Evolutionary conservation across 495 filamentous ascomycete genomes (phyloP).

Genomic region (Tuber aestivum): DNA sequence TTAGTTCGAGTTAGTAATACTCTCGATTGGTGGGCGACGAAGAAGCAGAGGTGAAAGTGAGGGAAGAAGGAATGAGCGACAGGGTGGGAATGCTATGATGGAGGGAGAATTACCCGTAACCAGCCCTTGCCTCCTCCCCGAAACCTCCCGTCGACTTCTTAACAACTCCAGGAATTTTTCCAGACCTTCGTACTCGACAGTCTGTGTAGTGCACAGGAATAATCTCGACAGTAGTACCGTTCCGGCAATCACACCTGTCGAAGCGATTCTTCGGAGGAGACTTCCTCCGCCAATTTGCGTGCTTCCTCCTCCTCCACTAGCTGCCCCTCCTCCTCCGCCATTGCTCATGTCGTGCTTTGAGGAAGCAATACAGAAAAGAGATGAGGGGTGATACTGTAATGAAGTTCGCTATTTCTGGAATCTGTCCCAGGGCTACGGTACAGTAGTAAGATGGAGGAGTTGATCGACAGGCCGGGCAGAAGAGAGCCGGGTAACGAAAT

Average conservation of each 20-base stretch:
- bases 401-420: not conserved
- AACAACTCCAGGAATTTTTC: slow-evolving; percentile 57
- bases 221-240: slow-evolving; percentile 23
- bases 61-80: not conserved
- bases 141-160: slow-evolving; percentile 47
- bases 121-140: slow-evolving; percentile 54
- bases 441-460: not conserved
- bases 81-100: slow-evolving; percentile 11
- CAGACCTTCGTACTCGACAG: slow-evolving; percentile 53
- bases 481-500: not conserved
- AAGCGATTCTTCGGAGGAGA: slow-evolving; percentile 25
- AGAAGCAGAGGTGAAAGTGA: slow-evolving; percentile 1
- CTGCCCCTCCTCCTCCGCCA: not conserved
- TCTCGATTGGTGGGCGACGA: not conserved
- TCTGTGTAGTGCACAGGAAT: slow-evolving; percentile 33
- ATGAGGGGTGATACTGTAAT: not conserved
- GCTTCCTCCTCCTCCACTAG: not conserved
- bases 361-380: not conserved
- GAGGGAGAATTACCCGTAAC: slow-evolving; percentile 62
- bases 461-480: not conserved
- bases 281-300: not conserved
- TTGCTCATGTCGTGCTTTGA: not conserved
- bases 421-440: not conserved
- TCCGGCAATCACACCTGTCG: slow-evolving; percentile 25
- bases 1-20: slow-evolving; percentile 12